Evolutionary conservation across 257 asterid genomes (phyloP), one percentile per base, ranked within the genome.

Genomic region (Apocynum venetum): DNA sequence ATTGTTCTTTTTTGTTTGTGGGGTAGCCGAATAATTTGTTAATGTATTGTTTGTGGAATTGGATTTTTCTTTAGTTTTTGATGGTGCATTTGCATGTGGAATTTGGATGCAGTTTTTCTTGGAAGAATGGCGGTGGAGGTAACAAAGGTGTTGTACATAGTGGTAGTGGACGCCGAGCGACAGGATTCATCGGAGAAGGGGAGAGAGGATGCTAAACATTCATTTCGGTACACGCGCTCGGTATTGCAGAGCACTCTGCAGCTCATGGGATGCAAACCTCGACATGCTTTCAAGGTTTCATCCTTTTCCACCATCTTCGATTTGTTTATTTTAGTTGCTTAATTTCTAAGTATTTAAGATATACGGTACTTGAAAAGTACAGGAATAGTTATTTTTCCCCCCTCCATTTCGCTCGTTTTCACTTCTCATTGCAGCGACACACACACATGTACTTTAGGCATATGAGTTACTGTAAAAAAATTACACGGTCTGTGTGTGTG

Each of bases 251-350:
- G 93, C 75, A 89, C 98, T 85, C 87, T 96, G 83, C 99, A 96
- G 52, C 97, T 96, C 80, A 96, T 96, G 95, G 99, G 99, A 43
- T 96, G 99, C 86, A 96, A 96, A 83, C 86, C 99, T 85, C 91
- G 98, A 55, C 99, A 96, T 78, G 97, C 98, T 68, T 93, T 96
- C 80, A 96, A 96, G 99, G 99, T 96, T 44, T 63, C 31, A 7
- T 57, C 31, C 1, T 71, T 52, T 76, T 25, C 47, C 47, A 14
- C 0, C 40, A 12, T 66, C 15, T 59, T 41, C 55, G 8, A 2
- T 20, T 8, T 19, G 31, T 65, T 74, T 46, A 0, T 7, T 17
- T 61, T 72, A 3, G 4, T 43, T n/a, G 3, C 48, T 56, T 41
- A n/a, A 8, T 14, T 4, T 47, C 55, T 63, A 59, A 51, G 36